Evolutionary conservation across 2,329 filamentous ascomycete species (phyloP), one percentile per base, ranked within the genome.

Genomic region (Phoma herbarum): DNA sequence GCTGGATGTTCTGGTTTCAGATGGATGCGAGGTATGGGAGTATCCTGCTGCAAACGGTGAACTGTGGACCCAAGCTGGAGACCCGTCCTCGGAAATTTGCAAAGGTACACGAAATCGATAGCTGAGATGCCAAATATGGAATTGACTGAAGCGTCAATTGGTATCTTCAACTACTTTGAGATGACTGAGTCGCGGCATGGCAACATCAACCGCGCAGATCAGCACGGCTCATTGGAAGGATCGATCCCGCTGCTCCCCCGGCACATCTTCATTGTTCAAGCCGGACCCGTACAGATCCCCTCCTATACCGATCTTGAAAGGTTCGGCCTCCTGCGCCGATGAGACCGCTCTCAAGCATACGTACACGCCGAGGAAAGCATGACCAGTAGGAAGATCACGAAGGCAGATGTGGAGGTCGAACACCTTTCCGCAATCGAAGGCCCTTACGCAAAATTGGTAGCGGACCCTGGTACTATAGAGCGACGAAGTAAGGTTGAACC

Each of bases 51-150:
- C 46, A 52, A 57, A 44, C 47, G 18, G 44, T 47, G 37, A 37
- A 57, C 11, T 59, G 52, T 48, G 54, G 57, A 50, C 39, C 61
- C 41, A 31, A 42, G 28, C 52, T 50, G 56, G 43, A 58, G 55
- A 50, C 41, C 12, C 18, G 16, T 28, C 37, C 42, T 42, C 55
- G 60, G 55, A 62, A 44, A 62, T 66, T 61, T 23, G 58, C 59
- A 60, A 49, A 61, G 52, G 59, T 50, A 26, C 22, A 48, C 18
- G 45, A 51, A 56, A 55, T 61, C 61, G 54, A 67, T 67, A 64
- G 60, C 60, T 35, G 48, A 28, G 59, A 45, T 51, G 43, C 57
- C 55, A 60, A 61, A 61, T 62, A 57, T 52, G 53, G 50, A 52
- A 20, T 23, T n/a, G 11, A 4, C 28, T 42, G 22, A 43, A 43